Evolutionary conservation across 73 alveolate genomes (phyloP), one percentile per base, ranked within the genome.

Genomic region (Paramecium caudatum): DNA sequence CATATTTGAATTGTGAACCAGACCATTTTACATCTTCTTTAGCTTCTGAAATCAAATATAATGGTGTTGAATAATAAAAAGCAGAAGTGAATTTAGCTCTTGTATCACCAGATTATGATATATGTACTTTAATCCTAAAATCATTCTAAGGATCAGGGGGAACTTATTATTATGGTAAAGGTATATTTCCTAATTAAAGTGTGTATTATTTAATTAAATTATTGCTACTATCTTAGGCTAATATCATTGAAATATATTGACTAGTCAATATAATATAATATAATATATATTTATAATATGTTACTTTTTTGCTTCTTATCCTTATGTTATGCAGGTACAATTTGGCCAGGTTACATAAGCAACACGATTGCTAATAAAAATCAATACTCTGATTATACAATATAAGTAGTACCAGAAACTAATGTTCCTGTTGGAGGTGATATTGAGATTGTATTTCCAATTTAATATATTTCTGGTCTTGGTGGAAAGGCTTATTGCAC

Each of bases 351-450:
- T 41, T 74, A 23, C 21, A 74, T 74, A 12, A n/a, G 55, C 15
- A 74, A 74, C n/a, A 74, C 88, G 15, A 74, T 74, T 3, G 68
- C 88, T 6, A 37, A 74, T 45, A 16, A 30, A 74, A 43, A 74
- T 43, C 65, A 74, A 47, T 23, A 21, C 19, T 41, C 69, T 37
- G 88, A 74, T 74, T 74, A 74, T 12, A 74, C 88, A 39, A 39
- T 74, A 8, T 19, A 27, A 39, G 69, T 74, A n/a, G 43, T 43
- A 10, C 88, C 88, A 16, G 62, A 36, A 7, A 39, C 88, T 41
- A 74, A 74, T 74, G 88, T 74, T 21, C 88, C 88, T 37, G 47
- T 68, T 21, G 88, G 88, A 12, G 88, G 88, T 19, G 17, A 36
- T 16, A 36, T 74, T 13, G 88, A 74, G 43, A 74, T 74, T 15